Conservation (phyloP, 208 protist species). For the Leishmania lainsoni region DNA sequence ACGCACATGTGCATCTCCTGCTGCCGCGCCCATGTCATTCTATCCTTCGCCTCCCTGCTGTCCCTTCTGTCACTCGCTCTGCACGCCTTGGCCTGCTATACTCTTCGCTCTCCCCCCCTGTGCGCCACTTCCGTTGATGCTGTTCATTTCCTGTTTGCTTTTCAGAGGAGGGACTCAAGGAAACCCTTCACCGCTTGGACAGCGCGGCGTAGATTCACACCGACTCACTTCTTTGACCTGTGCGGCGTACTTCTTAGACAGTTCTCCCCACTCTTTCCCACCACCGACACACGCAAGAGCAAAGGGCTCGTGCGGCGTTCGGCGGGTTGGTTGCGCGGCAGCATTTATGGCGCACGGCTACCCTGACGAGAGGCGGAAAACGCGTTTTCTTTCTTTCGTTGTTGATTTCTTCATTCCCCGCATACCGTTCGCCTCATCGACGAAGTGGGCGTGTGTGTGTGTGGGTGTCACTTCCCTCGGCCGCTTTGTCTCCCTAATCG, state of each 20-base stretch:
- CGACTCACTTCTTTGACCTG: background rate
- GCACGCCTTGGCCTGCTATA: background rate
- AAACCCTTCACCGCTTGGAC: background rate
- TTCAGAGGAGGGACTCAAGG: background rate
- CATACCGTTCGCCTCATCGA: background rate
- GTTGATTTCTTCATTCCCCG: background rate
- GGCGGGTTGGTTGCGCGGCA: background rate
- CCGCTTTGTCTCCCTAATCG: background rate
- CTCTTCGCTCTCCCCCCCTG: background rate
- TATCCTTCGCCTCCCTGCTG: background rate
- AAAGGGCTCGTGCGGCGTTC: background rate
- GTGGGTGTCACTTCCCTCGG: background rate
- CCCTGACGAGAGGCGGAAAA: background rate
- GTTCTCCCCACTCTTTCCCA: background rate
- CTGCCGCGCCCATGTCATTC: background rate
- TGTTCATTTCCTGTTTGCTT: background rate
- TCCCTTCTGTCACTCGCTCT: background rate
- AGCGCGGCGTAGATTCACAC: background rate
- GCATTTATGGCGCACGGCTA: background rate
- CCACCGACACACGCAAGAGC: background rate
- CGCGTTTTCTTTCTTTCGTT: background rate
- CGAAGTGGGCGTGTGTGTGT: background rate
- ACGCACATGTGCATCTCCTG: background rate
- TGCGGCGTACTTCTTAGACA: background rate
- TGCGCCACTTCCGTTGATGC: background rate